Evolutionary conservation across 208 protist species (phyloP).

Genomic region (Zelonia costaricensis): DNA sequence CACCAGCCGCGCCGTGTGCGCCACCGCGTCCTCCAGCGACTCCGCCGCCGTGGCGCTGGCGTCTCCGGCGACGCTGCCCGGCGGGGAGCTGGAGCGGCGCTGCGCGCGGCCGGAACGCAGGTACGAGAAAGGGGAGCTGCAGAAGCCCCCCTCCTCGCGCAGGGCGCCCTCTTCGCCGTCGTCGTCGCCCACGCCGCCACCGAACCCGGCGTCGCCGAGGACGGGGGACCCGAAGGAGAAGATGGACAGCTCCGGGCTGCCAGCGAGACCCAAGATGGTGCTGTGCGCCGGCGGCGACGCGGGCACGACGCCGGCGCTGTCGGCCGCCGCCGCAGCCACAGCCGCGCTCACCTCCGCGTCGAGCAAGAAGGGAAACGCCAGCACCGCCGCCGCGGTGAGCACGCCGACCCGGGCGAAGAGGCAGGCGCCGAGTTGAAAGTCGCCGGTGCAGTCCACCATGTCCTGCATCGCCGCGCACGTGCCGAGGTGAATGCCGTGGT

Average conservation of each 20-base stretch:
- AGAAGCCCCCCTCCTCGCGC: not conserved
- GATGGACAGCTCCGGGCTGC: not conserved
- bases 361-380: constrained; percentile 28
- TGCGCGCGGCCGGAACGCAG: constrained; percentile 1
- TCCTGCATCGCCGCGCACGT: constrained; percentile 67
- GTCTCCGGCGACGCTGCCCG: not conserved
- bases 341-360: constrained; percentile 17
- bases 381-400: constrained; percentile 25
- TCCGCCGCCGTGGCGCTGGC: too few relatives aligned
- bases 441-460: constrained; percentile 79
- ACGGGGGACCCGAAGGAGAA: not conserved
- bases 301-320: not conserved
- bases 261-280: not conserved
- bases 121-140: constrained; percentile 6
- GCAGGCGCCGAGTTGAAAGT: constrained; percentile 86
- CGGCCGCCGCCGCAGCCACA: constrained; percentile 6
- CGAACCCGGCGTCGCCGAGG: not conserved
- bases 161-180: not conserved
- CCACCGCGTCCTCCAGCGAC: constrained; percentile 2
- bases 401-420: constrained; percentile 78
- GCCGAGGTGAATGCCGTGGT: constrained; percentile 53
- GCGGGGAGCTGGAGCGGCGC: not conserved
- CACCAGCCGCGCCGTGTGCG: constrained; percentile 27
- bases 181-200: not conserved
- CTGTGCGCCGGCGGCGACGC: not conserved